phyloP scores from a whole-genome alignment of 2,329 filamentous ascomycete genomes.

The Dothideomycetes sp. region DNA sequence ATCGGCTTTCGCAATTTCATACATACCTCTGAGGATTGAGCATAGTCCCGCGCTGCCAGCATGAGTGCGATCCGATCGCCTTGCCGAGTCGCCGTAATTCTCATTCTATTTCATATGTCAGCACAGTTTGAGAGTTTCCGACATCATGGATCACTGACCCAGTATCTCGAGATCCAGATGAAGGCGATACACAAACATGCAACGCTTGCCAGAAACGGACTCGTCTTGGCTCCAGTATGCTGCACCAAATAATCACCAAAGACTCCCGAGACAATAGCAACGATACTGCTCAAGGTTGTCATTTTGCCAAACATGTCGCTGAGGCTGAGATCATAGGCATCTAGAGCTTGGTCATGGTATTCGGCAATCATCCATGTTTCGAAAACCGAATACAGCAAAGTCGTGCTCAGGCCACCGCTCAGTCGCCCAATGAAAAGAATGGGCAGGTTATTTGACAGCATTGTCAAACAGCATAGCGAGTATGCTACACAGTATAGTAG shows the following conservation, averaged over 20 bases:
- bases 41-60: not conserved
- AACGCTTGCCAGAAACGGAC: constrained; percentile 40
- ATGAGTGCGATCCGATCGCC: too few relatives aligned
- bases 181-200: constrained; percentile 34
- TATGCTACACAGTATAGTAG: constrained; percentile 45
- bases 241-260: constrained; percentile 41
- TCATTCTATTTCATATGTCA: constrained; percentile 28
- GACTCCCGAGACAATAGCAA: constrained; percentile 44
- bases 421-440: constrained; percentile 42
- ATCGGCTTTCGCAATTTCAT: not conserved
- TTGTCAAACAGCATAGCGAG: constrained; percentile 41
- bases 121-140: constrained; percentile 1
- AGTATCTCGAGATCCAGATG: constrained; percentile 35
- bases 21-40: too few relatives aligned
- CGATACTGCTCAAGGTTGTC: constrained; percentile 42
- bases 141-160: constrained; percentile 29
- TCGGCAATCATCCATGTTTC: constrained; percentile 54
- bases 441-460: constrained; percentile 34
- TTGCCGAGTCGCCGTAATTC: constrained; percentile 37
- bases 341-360: constrained; percentile 37
- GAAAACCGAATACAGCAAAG: constrained; percentile 47
- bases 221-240: constrained; percentile 36
- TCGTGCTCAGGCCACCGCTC: constrained; percentile 45
- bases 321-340: constrained; percentile 33
- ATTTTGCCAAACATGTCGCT: constrained; percentile 43